Percentiles rank a stretch among this genome's conserved stretches.
These are phyloP conservation scores for Boletus fagicola DNA, from an alignment of 768 basidiomycete genomes.

Conservation along the genomic window DNA sequence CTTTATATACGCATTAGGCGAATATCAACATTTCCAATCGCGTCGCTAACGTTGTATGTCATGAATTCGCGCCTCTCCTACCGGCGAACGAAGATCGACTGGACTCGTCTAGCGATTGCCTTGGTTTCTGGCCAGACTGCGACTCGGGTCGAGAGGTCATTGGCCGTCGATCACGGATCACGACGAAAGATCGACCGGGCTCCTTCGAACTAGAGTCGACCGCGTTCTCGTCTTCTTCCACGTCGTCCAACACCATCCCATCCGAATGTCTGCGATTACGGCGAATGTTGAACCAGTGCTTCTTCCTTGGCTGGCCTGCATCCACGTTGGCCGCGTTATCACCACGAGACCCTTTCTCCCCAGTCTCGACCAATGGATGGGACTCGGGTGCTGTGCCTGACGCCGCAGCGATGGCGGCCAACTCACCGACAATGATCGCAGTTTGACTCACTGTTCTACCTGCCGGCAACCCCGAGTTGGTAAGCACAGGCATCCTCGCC, in stretches of 20 bases:
- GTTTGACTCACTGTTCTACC: slow-evolving; percentile 82
- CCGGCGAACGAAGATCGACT: slow-evolving; percentile 29
- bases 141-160: slow-evolving; percentile 33
- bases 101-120: slow-evolving; percentile 32
- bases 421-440: slow-evolving; percentile 74
- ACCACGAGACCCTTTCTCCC: slow-evolving; percentile 17
- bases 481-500: slow-evolving; percentile 40
- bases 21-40: slow-evolving; percentile 12
- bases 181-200: slow-evolving; percentile 61
- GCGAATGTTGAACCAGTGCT: slow-evolving; percentile 66
- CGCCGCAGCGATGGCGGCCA: slow-evolving; percentile 26
- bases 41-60: slow-evolving; percentile 5
- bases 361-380: slow-evolving; percentile 21
- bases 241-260: slow-evolving; percentile 40
- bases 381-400: slow-evolving; percentile 20
- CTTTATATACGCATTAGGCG: slow-evolving; percentile 17
- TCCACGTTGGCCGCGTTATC: slow-evolving; percentile 37
- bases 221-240: slow-evolving; percentile 20
- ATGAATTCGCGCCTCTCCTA: slow-evolving; percentile 30
- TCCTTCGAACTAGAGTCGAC: slow-evolving; percentile 33
- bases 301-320: slow-evolving; percentile 54
- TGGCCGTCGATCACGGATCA: slow-evolving; percentile 57
- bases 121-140: slow-evolving; percentile 20
- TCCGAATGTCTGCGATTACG: slow-evolving; percentile 61
- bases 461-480: slow-evolving; percentile 41